These are phyloP conservation scores for Podospora sp. DNA, from an alignment of 495 filamentous ascomycete species.

Conservation along the genomic window DNA sequence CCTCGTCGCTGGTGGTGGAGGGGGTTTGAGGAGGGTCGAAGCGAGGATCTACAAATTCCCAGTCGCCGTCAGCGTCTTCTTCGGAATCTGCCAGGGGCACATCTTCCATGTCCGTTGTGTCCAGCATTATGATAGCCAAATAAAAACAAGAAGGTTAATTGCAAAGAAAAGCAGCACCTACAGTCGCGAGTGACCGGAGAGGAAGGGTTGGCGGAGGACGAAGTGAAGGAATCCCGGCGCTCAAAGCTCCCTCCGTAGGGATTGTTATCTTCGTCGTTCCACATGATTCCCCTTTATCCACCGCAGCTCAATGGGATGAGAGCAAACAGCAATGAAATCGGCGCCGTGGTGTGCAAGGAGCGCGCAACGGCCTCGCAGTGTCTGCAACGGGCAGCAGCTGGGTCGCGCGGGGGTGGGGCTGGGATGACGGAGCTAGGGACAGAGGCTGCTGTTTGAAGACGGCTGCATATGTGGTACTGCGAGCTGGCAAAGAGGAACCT, in stretches of 20 bases:
- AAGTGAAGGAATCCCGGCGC: conserved; percentile 75
- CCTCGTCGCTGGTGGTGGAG: conserved; percentile 49
- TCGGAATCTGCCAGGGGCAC: conserved; percentile 3
- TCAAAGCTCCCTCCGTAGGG: conserved; percentile 87
- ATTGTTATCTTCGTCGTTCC: conserved; percentile 94
- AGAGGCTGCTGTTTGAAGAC: not conserved
- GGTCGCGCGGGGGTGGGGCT: conserved; percentile 11
- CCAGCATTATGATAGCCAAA: conserved; percentile 34
- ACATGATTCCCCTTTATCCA: conserved; percentile 47
- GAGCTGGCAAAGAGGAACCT: not conserved
- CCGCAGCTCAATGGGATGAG: not conserved
- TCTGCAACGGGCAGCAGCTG: not conserved
- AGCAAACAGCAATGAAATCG: not conserved
- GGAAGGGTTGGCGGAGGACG: conserved; percentile 66
- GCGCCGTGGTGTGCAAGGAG: not conserved
- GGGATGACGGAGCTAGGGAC: not conserved
- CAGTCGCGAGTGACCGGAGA: conserved; percentile 59
- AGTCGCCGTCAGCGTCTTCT: conserved; percentile 40
- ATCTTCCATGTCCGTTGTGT: conserved; percentile 35
- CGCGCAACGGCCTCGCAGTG: conserved; percentile 8
- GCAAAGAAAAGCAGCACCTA: conserved; percentile 32
- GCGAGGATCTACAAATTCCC: conserved; percentile 47
- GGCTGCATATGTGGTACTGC: not conserved
- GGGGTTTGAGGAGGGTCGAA: conserved; percentile 48
- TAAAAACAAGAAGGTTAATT: conserved; percentile 5